Base-by-base conservation (phyloP, 2,329 filamentous ascomycete species). In the Atkinsonella texensis region DNA sequence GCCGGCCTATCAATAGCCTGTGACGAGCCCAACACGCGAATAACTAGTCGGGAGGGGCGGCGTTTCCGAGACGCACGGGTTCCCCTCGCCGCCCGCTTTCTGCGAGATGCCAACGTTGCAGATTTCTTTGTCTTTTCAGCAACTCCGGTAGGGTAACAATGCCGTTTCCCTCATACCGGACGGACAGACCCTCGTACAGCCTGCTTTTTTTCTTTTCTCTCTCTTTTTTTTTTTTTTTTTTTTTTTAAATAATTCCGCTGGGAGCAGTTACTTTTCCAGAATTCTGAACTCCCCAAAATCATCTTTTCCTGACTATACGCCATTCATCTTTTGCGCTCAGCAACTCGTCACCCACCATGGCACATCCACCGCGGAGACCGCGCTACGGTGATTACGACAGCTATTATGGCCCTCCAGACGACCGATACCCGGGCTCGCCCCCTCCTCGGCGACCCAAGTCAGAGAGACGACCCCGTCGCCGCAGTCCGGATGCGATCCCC, bases 371-470 rank as follows among this genome's bases (percentile, higher is more conserved):
- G 15, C 62, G 58, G 15, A 60, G 62, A 15, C 56, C 55, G 50
- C 62, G 56, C 41, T 54, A 53, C 43, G 59, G 63, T 44, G 61
- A 65, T 15, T 59, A 61, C 46, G 61, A 64, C 17, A 58, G 62
- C 39, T 58, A 59, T 32, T 48, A 59, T 23, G 52, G 47, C 13
- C 52, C 52, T 15, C 42, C 48, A 9, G 20, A 48, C n/a, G 39
- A 52, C 23, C 38, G 32, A 23, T 51, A 53, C 15, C 18, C 43
- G 0, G 48, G 39, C 5, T 49, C 56, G 10, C 51, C 28, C 28
- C 56, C 56, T 3, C 58, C 59, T 7, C 56, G 57, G 10, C 56
- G 59, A 32, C 57, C 58, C 54, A 57, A 57, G 51, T 62, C 61
- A 10, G 59, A 60, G 17, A 47, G 54, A 20, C 56, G 55, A 15